Evolutionary conservation across 2,329 filamentous ascomycete species (phyloP).

Genomic region (Venturiaceae sp.): DNA sequence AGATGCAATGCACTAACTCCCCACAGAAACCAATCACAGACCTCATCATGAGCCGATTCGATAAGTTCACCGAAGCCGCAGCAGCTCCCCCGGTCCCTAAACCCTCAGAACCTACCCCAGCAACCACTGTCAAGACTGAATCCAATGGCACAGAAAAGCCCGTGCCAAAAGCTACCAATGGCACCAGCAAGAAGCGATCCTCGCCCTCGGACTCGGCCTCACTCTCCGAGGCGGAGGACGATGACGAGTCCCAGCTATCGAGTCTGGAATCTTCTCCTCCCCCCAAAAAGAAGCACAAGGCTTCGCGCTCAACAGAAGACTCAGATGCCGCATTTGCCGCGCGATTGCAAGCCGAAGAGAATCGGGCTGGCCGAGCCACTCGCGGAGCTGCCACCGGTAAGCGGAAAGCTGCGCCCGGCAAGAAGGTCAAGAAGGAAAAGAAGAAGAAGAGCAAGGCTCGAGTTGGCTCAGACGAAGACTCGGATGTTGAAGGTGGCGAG

Average conservation of each 20-base stretch:
- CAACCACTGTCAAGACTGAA: slow-evolving; percentile 18
- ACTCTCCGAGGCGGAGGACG: slow-evolving; percentile 12
- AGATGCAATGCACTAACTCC: neutral
- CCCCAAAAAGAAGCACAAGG: slow-evolving; percentile 50
- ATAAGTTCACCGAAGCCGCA: slow-evolving; percentile 31
- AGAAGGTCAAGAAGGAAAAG: slow-evolving; percentile 55
- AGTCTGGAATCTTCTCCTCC: slow-evolving; percentile 30
- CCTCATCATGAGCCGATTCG: slow-evolving; percentile 40
- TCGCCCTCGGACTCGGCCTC: slow-evolving; percentile 18
- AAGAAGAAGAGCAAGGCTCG: slow-evolving; percentile 68
- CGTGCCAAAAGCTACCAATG: slow-evolving; percentile 15
- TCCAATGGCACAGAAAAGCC: slow-evolving; percentile 13
- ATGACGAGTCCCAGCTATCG: slow-evolving; percentile 30
- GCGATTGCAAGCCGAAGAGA: slow-evolving; percentile 85
- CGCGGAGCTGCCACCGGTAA: slow-evolving; percentile 56
- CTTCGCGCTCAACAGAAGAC: slow-evolving; percentile 54
- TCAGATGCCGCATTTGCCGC: slow-evolving; percentile 83
- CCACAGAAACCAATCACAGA: slow-evolving; percentile 33
- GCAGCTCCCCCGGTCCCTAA: slow-evolving; percentile 14
- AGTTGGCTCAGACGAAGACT: slow-evolving; percentile 66
- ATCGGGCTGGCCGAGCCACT: slow-evolving; percentile 60
- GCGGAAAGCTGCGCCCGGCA: slow-evolving; percentile 39
- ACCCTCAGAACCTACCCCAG: slow-evolving; percentile 27
- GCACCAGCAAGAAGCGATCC: slow-evolving; percentile 21
- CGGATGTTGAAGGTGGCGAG: slow-evolving; percentile 50